Base-by-base conservation (phyloP, 2,329 filamentous ascomycete genomes). In the Hymenoscyphus repandus region DNA sequence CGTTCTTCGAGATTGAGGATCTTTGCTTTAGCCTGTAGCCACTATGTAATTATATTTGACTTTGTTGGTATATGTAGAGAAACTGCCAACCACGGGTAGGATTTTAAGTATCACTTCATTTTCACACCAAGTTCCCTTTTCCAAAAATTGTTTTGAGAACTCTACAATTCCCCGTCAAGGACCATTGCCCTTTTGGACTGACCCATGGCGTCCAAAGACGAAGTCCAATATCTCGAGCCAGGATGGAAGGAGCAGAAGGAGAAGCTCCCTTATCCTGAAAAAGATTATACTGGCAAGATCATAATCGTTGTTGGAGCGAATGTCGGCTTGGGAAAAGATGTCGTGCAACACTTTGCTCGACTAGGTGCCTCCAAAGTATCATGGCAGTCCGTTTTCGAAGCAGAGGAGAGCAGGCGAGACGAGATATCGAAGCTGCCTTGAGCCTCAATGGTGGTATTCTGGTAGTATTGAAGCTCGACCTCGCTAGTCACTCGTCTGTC, bases 231-330 rank as follows among this genome's bases (percentile, higher is more conserved):
- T 27, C 22, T 27, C 7, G 22, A 27, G 7, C 22, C 22, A 27
- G 22, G 22, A 27, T 27, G 22, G 22, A 27, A 27, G 7, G 22
- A 27, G 7, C 39, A 42, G 18, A 7, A 22, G 18, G 39, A 18
- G 30, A 42, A 42, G 30, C 39, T 42, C 15, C 39, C 39, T 13
- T 42, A 42, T 22, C 39, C 39, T 6, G 20, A n/a, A 7, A 10
- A 18, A 11, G 39, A 42, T 20, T 42, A 17, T 30, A 18, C 30
- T 13, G 45, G 44, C 5, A 52, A 65, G 41, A 65, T 60, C 3
- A 50, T 71, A 38, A 64, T 73, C 3, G 62, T 74, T 2, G 72
- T 70, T 0, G 72, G 72, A 1, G 62, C 69, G 6, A 74, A 74
- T 45, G 62, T 60, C 0, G 71, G 72, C 5, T 59, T 73, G 0